Evolutionary conservation across 2,329 filamentous ascomycete genomes (phyloP), one percentile per base, ranked within the genome.

Genomic region (Trichoderma aggressivum): DNA sequence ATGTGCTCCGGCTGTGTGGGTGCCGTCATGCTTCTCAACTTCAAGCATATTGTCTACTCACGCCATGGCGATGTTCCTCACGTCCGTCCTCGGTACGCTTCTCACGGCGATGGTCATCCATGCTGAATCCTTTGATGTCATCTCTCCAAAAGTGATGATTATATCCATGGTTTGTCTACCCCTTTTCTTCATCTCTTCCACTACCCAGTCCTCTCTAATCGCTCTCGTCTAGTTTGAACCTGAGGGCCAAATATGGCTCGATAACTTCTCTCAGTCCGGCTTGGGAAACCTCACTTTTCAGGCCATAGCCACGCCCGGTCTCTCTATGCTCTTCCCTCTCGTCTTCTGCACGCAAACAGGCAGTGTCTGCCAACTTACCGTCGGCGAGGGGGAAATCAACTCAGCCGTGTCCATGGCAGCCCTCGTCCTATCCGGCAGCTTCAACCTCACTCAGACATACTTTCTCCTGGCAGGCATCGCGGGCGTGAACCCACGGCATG

Each of bases 361-460:
- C 34, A 83, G 85, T 3, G 82, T 94, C 61, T 94, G 92, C 80
- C 91, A 94, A 77, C 75, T 93, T 59, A 88, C 89, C 10, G 88
- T 89, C 2, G 91, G 91, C 70, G 90, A 91, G 78, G 84, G 86
- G 11, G 91, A 93, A 80, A 92, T 94, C 82, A 94, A 94, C 77
- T 91, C 92, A 0, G 92, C 92, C 0, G 81, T 86, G 7, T 90
- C 90, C 0, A 85, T 92, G 72, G 86, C 86, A 60, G 87, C 91
- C 0, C 83, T 94, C 11, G 82, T 87, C n/a, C 84, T 90, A 16
- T 91, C 88, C 0, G 78, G 82, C 1, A 77, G 82, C 12, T 93
- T 94, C 78, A 85, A 94, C 79, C 84, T 94, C 14, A 85, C 81
- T 1, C 79, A 83, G 61, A 91, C 91, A 1, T 94, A 94, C 81